Evolutionary conservation across 139 green algal species (phyloP), one percentile per base, ranked within the genome.

Genomic region (Chloropicon primus): DNA sequence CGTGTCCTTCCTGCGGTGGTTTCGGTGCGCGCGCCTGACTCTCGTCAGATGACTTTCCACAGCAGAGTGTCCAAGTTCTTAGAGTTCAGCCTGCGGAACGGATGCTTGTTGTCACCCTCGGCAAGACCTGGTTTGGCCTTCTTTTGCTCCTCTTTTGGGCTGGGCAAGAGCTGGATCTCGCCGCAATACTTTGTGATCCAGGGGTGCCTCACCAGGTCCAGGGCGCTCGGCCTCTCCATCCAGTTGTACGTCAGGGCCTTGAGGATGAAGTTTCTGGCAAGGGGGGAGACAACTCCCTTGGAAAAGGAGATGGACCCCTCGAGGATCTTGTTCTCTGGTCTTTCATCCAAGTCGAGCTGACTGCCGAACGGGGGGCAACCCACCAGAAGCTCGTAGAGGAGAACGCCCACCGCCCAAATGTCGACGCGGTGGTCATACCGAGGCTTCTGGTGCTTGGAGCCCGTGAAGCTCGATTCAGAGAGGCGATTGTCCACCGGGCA

Each of bases 371-470:
- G 86, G 2, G 87, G 78, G n/a, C 72, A 22, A 21, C 90, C 88
- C 28, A 86, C 83, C 53, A 96, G 81, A 29, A 94, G 85, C 87
- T 95, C 91, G 71, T 94, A 96, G 0, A 89, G 89, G 77, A 96
- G 83, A 41, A 93, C 88, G 2, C 92, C 92, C 26, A 90, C 84
- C 10, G 91, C 90, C 92, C 92, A 96, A 2, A 94, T 85, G 73
- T 88, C 84, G 41, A 92, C 90, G 27, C 86, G 84, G 24, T 81
- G 72, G 17, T 85, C 84, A 82, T 93, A 95, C 41, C 41, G 5
- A 5, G 41, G 41, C 41, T 62, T 62, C 41, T 17, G 5, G 10
- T 62, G 41, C 41, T 5, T 17, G 5, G 41, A 5, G 41, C 17
- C 17, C 10, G 41, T 17, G 10, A 62, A 17, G 41, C 41, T n/a